Percentiles rank a stretch among this genome's conserved stretches.
These are phyloP conservation scores for Penicillium pulvis DNA, from an alignment of 495 filamentous ascomycete genomes.

Conservation along the genomic window DNA sequence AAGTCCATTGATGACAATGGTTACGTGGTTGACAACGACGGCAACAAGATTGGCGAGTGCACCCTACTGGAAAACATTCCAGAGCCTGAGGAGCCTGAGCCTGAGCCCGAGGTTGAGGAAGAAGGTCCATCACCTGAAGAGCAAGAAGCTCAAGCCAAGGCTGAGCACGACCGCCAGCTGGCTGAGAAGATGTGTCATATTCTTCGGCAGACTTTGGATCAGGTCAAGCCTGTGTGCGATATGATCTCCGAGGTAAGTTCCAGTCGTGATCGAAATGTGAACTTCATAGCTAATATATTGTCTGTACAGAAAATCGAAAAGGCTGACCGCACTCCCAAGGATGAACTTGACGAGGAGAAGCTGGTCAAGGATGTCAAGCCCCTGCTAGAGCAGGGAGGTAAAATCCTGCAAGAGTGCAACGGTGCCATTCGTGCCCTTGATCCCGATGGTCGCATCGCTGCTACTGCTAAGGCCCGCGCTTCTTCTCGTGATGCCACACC, in stretches of 20 bases:
- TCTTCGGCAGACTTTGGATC: conserved; percentile 77
- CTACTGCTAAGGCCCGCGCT: conserved; percentile 83
- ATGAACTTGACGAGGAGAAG: conserved; percentile 88
- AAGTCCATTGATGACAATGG: conserved; percentile 86
- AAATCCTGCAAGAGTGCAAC: conserved; percentile 84
- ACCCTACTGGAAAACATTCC: conserved; percentile 74
- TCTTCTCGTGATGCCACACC: conserved; percentile 80
- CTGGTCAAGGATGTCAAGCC: conserved; percentile 85
- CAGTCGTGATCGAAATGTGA: background rate
- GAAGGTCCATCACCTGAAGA: conserved; percentile 47
- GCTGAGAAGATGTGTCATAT: conserved; percentile 76
- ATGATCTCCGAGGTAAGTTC: conserved; percentile 75
- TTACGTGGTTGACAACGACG: conserved; percentile 80
- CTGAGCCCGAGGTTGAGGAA: conserved; percentile 34
- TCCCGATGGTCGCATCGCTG: conserved; percentile 81
- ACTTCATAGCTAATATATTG: conserved; percentile 23
- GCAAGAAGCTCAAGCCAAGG: conserved; percentile 55
- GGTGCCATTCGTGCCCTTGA: conserved; percentile 89
- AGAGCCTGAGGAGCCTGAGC: conserved; percentile 33
- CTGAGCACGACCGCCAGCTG: conserved; percentile 70
- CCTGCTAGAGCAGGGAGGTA: conserved; percentile 79
- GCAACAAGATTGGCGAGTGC: conserved; percentile 77
- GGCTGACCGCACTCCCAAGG: conserved; percentile 81
- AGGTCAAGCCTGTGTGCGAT: conserved; percentile 81
- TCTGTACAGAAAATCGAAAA: conserved; percentile 66